Evolutionary conservation across 805 yeast species (phyloP), one percentile per base, ranked within the genome.

Genomic region (Yarrowia porcina): DNA sequence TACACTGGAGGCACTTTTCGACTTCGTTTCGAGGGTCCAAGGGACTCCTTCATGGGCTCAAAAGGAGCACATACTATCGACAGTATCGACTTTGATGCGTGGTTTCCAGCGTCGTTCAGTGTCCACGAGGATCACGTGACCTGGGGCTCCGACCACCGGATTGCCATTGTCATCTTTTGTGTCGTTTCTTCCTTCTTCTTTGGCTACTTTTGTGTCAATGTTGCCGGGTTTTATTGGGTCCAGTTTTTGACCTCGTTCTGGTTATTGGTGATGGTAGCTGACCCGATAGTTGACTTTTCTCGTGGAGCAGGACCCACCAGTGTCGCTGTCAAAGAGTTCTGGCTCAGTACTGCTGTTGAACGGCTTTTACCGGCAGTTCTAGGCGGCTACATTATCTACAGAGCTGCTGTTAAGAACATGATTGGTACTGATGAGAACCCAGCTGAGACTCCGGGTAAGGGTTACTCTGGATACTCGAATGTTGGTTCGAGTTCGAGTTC

Each of bases 191-290:
- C 96, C 3, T 50, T 72, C n/a, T 32, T 74, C 12, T 71, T 74
- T 61, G 76, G 76, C 10, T 75, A 74, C 66, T 65, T 75, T 0
- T 77, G 88, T 1, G 82, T 85, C 63, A 84, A 79, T 64, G 71
- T 86, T 28, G 80, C 83, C 0, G 59, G 74, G 2, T 84, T 86
- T 3, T 89, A 79, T 69, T 87, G 93, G 90, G 78, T 83, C 0
- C 70, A 81, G 13, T 76, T 81, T 18, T 68, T 83, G 1, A 84
- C 83, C 3, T 96, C 93, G 0, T 92, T 87, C 74, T 90, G 97
- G 97, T 88, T 96, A 0, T 82, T 91, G 27, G 73, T 84, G 1
- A 71, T 92, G 27, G 82, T 91, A 18, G 96, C 93, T 66, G 96
- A 97, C 7, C 97, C 97, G 1, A 78, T 79, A 2, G 35, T 39